Evolutionary conservation across 495 filamentous ascomycete genomes (phyloP).

Genomic region (Astrothelium macrocarpum): DNA sequence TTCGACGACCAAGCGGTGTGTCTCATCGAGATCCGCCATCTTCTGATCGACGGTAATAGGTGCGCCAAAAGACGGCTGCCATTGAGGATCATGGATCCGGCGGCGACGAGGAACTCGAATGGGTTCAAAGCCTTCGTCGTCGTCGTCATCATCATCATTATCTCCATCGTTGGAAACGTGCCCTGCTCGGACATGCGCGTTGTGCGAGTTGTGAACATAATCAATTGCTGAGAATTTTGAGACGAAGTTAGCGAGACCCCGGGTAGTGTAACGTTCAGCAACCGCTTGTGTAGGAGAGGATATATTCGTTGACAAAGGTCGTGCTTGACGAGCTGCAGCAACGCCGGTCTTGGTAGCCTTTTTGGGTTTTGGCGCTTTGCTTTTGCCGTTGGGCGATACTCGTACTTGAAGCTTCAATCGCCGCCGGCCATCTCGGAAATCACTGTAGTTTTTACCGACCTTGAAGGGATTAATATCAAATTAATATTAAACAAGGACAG

Average conservation of each 20-base stretch:
- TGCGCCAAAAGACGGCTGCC: constrained; percentile 40
- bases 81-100: not conserved
- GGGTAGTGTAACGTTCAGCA: constrained; percentile 37
- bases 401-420: constrained; percentile 52
- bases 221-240: constrained; percentile 33
- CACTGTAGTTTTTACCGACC: constrained; percentile 43
- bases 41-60: constrained; percentile 65
- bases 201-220: constrained; percentile 44
- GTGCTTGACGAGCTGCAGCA: constrained; percentile 26
- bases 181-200: constrained; percentile 34
- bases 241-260: constrained; percentile 30
- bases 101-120: constrained; percentile 36
- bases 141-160: constrained; percentile 36
- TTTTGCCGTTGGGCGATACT: constrained; percentile 38
- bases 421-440: constrained; percentile 43
- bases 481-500: no score
- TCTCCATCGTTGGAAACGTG: constrained; percentile 33
- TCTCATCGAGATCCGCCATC: constrained; percentile 48
- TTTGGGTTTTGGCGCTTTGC: constrained; percentile 25
- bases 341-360: constrained; percentile 22
- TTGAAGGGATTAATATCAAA: constrained; percentile 23
- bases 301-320: constrained; percentile 68
- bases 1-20: constrained; percentile 55
- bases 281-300: constrained; percentile 67
- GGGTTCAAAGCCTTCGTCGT: constrained; percentile 50